Conservation (phyloP, 140 eudicot genomes). For the Ambrosia hybrid region DNA sequence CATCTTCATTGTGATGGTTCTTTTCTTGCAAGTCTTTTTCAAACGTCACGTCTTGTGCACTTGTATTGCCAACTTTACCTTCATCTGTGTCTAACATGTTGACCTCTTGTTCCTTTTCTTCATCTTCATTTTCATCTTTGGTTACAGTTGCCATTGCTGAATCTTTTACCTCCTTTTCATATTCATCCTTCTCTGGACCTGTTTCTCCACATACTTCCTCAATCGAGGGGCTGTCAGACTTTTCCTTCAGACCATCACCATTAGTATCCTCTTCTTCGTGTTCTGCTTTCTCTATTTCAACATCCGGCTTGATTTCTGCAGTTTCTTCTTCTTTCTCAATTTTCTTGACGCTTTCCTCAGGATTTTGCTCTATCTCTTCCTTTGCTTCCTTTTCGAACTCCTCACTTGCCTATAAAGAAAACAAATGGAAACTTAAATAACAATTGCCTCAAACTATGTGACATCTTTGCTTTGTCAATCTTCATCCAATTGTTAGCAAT, state of each 20-base stretch:
- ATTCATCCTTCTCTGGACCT: slow-evolving; percentile 12
- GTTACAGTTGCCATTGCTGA: not conserved
- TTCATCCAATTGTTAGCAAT: not conserved
- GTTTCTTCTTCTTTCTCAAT: slow-evolving; percentile 28
- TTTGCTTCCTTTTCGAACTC: slow-evolving; percentile 2
- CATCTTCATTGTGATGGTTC: slow-evolving; percentile 12
- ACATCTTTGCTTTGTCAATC: not conserved
- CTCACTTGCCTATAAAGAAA: slow-evolving; percentile 16
- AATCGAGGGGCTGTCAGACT: not conserved
- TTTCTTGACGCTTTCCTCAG: slow-evolving; percentile 12
- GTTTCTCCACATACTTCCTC: slow-evolving; percentile 16
- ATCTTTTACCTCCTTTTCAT: not conserved
- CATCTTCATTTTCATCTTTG: slow-evolving; percentile 15
- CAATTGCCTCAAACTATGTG: slow-evolving; percentile 12
- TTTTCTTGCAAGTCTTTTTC: slow-evolving; percentile 28
- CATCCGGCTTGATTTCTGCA: slow-evolving; percentile 8
- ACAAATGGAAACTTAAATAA: slow-evolving; percentile 9
- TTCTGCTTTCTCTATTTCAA: not conserved
- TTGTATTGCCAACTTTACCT: slow-evolving; percentile 13
- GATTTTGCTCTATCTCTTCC: slow-evolving; percentile 9
- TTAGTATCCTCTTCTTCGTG: slow-evolving; percentile 18
- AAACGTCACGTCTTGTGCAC: slow-evolving; percentile 3
- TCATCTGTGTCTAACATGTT: slow-evolving; percentile 7
- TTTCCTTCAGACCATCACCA: slow-evolving; percentile 14
- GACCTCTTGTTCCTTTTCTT: slow-evolving; percentile 22